Conservation (phyloP, 768 basidiomycete species). For the Leccinum arenicola region DNA sequence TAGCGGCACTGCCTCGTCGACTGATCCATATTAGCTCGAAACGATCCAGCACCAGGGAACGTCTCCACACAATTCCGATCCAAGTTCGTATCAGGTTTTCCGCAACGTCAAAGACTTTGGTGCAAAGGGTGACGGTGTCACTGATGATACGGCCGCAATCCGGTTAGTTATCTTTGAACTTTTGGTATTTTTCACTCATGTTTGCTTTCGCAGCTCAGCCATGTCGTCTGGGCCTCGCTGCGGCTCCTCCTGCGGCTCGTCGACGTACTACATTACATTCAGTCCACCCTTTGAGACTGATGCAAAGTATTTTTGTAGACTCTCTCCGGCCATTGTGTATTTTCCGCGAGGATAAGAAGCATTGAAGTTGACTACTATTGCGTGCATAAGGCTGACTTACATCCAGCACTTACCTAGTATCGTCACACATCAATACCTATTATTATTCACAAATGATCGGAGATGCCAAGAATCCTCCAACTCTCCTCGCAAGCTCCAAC, state of each 20-base stretch:
- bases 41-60: constrained; percentile 69
- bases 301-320: too few species aligned
- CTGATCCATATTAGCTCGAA: constrained; percentile 63
- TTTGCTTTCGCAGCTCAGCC: constrained; percentile 43
- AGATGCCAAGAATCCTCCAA: constrained; percentile 67
- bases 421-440: constrained; percentile 60
- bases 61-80: constrained; percentile 60
- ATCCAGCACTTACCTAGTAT: constrained; percentile 62
- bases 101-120: constrained; percentile 69
- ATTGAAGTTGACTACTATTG: not conserved
- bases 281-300: too few species aligned
- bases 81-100: constrained; percentile 59
- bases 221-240: constrained; percentile 64
- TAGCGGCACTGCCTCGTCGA: constrained; percentile 43
- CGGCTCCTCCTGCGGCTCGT: constrained; percentile 46
- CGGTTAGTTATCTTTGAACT: constrained; percentile 38
- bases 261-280: constrained; percentile 38
- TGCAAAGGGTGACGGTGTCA: constrained; percentile 57
- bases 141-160: constrained; percentile 75
- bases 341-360: constrained; percentile 32
- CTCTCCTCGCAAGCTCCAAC: constrained; percentile 53
- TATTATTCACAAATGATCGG: constrained; percentile 81
- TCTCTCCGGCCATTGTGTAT: constrained; percentile 15
- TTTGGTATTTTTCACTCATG: constrained; percentile 8
- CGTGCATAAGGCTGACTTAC: not conserved